A percentile compares a stretch with the other conserved stretches of the same genome.
These are phyloP conservation scores for Nannizziopsis barbatae DNA, from an alignment of 2,329 filamentous ascomycete species.

Conservation along the genomic window DNA sequence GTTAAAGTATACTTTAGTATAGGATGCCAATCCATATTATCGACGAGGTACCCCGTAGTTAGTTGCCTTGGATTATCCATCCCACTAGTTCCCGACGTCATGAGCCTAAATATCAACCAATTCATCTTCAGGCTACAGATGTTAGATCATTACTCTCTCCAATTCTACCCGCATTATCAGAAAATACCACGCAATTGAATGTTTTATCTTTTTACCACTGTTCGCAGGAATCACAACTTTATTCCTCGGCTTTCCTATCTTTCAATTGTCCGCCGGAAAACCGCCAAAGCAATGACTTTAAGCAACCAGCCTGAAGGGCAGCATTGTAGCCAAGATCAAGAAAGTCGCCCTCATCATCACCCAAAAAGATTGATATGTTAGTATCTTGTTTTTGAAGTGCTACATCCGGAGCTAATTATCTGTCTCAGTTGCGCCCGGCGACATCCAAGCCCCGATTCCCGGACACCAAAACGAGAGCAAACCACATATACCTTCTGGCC, in stretches of 20 bases:
- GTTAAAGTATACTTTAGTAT: too few species aligned
- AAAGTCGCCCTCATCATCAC: constrained; percentile 16
- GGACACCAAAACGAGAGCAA: constrained; percentile 12
- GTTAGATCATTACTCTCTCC: background rate
- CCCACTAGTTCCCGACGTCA: too few species aligned
- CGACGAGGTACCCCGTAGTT: too few species aligned
- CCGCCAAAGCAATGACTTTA: background rate
- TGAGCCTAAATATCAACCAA: too few species aligned
- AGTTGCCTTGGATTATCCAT: too few species aligned
- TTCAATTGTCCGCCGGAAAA: background rate
- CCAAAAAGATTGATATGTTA: constrained; percentile 35
- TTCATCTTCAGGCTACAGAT: background rate
- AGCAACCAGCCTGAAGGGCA: background rate
- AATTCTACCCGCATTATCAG: too few species aligned
- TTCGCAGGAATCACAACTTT: background rate
- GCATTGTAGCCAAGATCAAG: background rate
- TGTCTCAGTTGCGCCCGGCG: constrained; percentile 33
- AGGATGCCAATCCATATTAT: too few species aligned
- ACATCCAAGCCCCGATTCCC: constrained; percentile 23
- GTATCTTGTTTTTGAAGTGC: constrained; percentile 3
- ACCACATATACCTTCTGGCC: constrained; percentile 11
- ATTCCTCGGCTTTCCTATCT: background rate
- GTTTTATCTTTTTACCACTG: background rate
- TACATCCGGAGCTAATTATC: background rate
- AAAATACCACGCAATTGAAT: background rate